phyloP scores from a whole-genome alignment of 306 rosid species.

The Canavalia gladiata region DNA sequence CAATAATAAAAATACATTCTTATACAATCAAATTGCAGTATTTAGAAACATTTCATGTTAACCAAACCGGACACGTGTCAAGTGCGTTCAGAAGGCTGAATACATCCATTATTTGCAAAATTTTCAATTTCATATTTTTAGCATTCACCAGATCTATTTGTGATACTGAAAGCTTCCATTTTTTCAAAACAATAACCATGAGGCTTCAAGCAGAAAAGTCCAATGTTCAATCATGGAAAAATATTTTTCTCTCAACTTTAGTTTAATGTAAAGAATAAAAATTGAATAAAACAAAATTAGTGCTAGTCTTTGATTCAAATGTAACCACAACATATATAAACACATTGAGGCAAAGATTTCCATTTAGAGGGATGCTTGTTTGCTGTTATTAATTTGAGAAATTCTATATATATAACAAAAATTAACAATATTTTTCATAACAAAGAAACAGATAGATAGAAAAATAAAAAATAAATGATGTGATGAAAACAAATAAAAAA shows the following conservation, averaged over 20 bases:
- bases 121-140: neutral
- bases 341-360: neutral
- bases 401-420: too few relatives aligned
- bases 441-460: too few relatives aligned
- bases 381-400: neutral
- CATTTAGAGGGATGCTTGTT: neutral
- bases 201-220: neutral
- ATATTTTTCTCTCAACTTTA: neutral
- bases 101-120: neutral
- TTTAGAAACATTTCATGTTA: neutral
- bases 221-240: neutral
- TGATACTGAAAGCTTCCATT: neutral
- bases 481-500: too few relatives aligned
- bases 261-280: neutral
- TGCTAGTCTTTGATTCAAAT: neutral
- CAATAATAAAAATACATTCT: neutral
- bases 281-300: neutral
- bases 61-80: slow-evolving; percentile 24
- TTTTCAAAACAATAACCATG: neutral
- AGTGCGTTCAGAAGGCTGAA: neutral
- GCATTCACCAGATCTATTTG: slow-evolving; percentile 9
- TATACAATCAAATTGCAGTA: slow-evolving; percentile 5
- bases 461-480: too few relatives aligned
- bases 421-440: too few relatives aligned
- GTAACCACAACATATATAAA: neutral